These are phyloP conservation scores for Magnolia sinica DNA, from an alignment of 164 flowering plant genomes.

Conservation along the genomic window DNA sequence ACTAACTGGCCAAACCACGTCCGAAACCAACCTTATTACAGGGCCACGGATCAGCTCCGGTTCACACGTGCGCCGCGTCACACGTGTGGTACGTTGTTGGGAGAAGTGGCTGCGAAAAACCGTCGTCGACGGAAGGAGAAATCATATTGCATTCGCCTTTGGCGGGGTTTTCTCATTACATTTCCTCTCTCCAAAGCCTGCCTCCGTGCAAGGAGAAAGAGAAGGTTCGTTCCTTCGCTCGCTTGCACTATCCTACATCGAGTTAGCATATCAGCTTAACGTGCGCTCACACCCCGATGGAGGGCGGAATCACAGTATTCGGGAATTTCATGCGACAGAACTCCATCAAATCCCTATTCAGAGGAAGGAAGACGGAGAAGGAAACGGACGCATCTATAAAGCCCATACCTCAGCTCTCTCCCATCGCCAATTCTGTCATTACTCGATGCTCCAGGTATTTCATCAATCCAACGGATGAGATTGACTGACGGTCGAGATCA, in stretches of 20 bases:
- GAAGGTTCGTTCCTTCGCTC: no score
- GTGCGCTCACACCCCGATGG: conserved; percentile 6
- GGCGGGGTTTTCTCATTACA: neutral
- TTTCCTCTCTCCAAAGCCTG: neutral
- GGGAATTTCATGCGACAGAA: conserved; percentile 18
- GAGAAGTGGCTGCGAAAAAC: no score
- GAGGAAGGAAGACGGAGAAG: conserved; percentile 1
- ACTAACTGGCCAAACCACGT: no score
- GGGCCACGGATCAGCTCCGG: no score
- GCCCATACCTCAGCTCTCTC: conserved; percentile 32
- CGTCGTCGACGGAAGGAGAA: no score
- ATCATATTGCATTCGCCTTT: neutral
- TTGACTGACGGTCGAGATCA: neutral
- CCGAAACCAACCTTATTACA: no score
- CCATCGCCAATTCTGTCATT: conserved; percentile 38
- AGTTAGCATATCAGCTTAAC: neutral
- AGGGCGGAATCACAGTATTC: conserved; percentile 8
- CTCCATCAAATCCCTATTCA: conserved; percentile 23
- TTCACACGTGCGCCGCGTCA: no score
- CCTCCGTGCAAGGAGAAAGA: no score
- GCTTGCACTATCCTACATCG: no score
- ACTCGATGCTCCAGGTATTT: conserved; percentile 43
- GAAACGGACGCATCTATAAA: conserved; percentile 1
- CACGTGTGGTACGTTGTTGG: no score
- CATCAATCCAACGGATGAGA: neutral